Evolutionary conservation across 768 basidiomycete genomes (phyloP), one percentile per base, ranked within the genome.

Genomic region (Suillus fuscotomentosus): DNA sequence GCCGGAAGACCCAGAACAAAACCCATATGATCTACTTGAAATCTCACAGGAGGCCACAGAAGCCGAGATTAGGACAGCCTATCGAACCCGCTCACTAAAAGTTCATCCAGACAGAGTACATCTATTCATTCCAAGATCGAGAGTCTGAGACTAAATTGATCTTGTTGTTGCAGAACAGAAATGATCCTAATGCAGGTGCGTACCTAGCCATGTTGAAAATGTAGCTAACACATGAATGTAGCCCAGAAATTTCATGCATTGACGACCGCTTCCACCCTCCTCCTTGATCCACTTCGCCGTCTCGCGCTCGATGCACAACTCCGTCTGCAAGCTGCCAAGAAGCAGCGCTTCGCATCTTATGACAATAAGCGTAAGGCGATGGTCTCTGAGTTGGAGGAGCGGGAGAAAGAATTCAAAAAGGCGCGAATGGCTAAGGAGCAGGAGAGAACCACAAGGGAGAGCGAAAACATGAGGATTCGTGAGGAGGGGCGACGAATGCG

Each of bases 61-160:
- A 64, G 83, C 86, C 60, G 92, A 93, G 67, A 91, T 95, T 62
- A 83, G 85, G 63, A 91, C 87, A 3, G 91, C 92, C 0, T 95
- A 94, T 69, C 84, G 92, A 47, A 83, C 91, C 64, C 81, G 86
- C 38, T 94, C 93, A 2, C 82, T 92, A 70, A 94, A 92, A 78
- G 91, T 94, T 43, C 93, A 95, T 77, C 93, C 93, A 34, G 93
- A 94, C 72, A 85, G 91, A 71, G 92, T 92, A 68, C 66, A 85
- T 82, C 66, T 66, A 11, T 47, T 53, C 27, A 54, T 41, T 68
- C 66, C 5, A 42, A 66, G 55, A 67, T 65, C 31, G 22, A 61
- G 47, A 48, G 22, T 7, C 1, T 4, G 22, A 22, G n/a, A 42
- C 69, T 71, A n/a, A 67, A 47, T 60, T 45, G 59, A 68, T 68